Conservation (phyloP, 1,284 basidiomycete species). For the Tausonia pullulans region DNA sequence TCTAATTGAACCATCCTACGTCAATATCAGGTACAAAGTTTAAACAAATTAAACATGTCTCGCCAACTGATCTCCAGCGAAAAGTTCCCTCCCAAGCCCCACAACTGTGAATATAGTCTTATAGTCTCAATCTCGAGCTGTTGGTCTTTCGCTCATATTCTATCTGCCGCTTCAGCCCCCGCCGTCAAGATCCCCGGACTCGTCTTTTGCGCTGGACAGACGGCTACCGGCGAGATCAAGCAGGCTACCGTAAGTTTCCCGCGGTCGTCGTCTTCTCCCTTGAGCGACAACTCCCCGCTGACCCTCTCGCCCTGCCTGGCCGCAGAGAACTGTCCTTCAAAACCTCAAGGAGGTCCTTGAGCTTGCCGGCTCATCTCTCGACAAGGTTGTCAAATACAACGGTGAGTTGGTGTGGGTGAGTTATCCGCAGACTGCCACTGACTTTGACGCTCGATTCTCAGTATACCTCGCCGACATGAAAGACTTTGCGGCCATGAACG, state of each 20-base stretch:
- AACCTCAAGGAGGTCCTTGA: slow-evolving; percentile 26
- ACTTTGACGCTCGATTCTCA: too few relatives aligned
- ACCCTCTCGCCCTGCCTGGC: background rate
- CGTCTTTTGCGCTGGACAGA: slow-evolving; percentile 27
- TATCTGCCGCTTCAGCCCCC: slow-evolving; percentile 17
- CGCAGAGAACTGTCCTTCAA: slow-evolving; percentile 17
- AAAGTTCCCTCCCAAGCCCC: slow-evolving; percentile 27
- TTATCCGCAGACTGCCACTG: background rate
- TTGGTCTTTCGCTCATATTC: background rate
- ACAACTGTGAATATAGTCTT: slow-evolving; percentile 22
- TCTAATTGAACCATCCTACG: too few relatives aligned
- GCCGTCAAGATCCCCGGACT: slow-evolving; percentile 27
- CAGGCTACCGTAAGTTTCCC: slow-evolving; percentile 22
- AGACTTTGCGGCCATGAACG: slow-evolving; percentile 25
- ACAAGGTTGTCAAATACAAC: slow-evolving; percentile 75
- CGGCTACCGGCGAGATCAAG: slow-evolving; percentile 26
- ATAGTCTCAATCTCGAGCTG: background rate
- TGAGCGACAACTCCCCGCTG: background rate
- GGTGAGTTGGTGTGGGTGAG: slow-evolving; percentile 15
- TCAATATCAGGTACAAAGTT: background rate
- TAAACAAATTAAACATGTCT: background rate
- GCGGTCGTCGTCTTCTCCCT: background rate
- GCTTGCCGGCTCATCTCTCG: slow-evolving; percentile 44
- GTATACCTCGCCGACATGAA: slow-evolving; percentile 25
- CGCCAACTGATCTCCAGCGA: slow-evolving; percentile 22